Conservation (phyloP, 768 basidiomycete genomes). For the Hydnum rufescens region DNA sequence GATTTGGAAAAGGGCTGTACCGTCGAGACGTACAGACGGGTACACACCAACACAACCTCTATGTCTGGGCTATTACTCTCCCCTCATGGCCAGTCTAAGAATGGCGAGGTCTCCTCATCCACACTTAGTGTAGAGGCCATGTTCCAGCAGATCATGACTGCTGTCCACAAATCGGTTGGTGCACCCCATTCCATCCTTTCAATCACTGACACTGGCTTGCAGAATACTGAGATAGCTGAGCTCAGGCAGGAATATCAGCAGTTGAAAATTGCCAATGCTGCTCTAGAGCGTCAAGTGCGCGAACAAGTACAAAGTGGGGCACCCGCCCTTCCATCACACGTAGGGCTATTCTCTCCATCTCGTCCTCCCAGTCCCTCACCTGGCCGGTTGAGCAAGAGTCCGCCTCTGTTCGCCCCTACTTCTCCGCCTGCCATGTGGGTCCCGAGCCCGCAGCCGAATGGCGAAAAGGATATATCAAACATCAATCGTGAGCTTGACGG, state of each 20-base stretch:
- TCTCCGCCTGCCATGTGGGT: constrained; percentile 28
- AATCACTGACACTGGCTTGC: constrained; percentile 4
- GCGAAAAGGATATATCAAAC: constrained; percentile 29
- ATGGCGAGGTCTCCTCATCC: no score
- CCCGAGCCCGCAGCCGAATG: constrained; percentile 46
- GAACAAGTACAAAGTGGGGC: constrained; percentile 48
- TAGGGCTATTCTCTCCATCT: background rate
- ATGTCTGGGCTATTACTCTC: background rate
- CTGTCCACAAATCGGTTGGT: constrained; percentile 58
- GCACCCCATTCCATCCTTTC: constrained; percentile 1
- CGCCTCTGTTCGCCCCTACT: constrained; percentile 49
- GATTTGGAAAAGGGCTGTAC: no score
- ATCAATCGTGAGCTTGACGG: constrained; percentile 53
- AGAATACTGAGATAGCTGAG: constrained; percentile 56
- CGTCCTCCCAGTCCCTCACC: constrained; percentile 43
- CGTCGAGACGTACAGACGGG: no score
- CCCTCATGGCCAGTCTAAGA: background rate
- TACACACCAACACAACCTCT: no score
- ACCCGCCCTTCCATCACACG: background rate
- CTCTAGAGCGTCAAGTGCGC: constrained; percentile 54
- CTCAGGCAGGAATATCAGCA: constrained; percentile 62
- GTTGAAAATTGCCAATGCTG: constrained; percentile 49
- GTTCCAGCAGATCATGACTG: constrained; percentile 59
- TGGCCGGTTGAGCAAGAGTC: constrained; percentile 36
- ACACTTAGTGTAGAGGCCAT: constrained; percentile 19